Percentiles rank a stretch among this genome's conserved stretches.
Conservation (phyloP, 345 rosid genomes). For the Orychophragmus violaceus region DNA sequence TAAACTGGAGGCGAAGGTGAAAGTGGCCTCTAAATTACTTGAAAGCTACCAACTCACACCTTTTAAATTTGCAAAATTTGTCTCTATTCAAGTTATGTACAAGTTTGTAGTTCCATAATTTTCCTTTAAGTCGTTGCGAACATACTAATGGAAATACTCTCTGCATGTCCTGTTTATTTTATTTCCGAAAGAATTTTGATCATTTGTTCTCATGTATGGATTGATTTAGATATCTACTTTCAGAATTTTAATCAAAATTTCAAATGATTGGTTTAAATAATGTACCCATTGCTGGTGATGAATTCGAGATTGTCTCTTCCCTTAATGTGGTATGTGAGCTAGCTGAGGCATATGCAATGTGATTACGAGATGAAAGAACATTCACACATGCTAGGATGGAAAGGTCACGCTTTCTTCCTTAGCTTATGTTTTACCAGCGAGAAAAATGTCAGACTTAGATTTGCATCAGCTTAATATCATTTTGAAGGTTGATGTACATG, state of each 20-base stretch:
- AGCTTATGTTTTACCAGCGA: constrained; percentile 80
- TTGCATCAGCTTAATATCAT: constrained; percentile 92
- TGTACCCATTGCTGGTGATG: constrained; percentile 92
- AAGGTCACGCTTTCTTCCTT: constrained; percentile 92
- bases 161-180: constrained; percentile 1
- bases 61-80: too few relatives aligned
- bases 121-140: background rate
- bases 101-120: constrained; percentile 45
- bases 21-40: too few relatives aligned
- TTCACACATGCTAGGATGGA: constrained; percentile 95
- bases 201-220: background rate
- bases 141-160: constrained; percentile 2
- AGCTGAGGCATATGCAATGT: constrained; percentile 67
- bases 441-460: constrained; percentile 80
- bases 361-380: constrained; percentile 70
- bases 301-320: constrained; percentile 74
- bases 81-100: too few relatives aligned
- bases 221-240: constrained; percentile 1
- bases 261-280: constrained; percentile 87
- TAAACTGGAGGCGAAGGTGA: too few relatives aligned
- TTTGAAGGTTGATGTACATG: constrained; percentile 96
- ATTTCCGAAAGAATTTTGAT: background rate
- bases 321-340: constrained; percentile 83
- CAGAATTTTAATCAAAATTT: constrained; percentile 5
- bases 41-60: too few relatives aligned